These are phyloP conservation scores for Pseudogymnoascus sp. DNA, from an alignment of 2,329 filamentous ascomycete genomes.

Conservation along the genomic window DNA sequence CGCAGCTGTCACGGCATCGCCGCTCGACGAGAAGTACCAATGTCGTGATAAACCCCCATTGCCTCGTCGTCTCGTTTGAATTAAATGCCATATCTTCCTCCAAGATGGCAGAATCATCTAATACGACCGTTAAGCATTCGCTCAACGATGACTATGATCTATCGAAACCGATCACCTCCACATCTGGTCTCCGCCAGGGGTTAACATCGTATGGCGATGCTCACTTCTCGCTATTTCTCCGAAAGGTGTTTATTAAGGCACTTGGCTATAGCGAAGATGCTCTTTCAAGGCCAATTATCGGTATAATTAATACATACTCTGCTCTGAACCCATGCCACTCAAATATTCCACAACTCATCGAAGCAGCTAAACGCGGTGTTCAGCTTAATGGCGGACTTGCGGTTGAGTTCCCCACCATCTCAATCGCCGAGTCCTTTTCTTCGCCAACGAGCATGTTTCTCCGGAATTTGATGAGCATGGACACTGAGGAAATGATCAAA, in stretches of 20 bases:
- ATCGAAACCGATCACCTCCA: constrained; percentile 41
- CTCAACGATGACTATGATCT: constrained; percentile 49
- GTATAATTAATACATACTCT: constrained; percentile 67
- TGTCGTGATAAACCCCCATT: background rate
- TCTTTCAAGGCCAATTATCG: constrained; percentile 63
- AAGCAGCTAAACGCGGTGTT: constrained; percentile 61
- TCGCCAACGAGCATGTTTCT: constrained; percentile 69
- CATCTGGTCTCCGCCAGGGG: constrained; percentile 53
- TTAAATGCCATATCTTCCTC: background rate
- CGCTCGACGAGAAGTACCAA: background rate
- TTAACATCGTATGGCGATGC: constrained; percentile 65
- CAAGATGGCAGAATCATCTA: constrained; percentile 3
- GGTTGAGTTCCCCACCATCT: constrained; percentile 69
- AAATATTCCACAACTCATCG: constrained; percentile 64
- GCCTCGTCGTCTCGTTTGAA: background rate
- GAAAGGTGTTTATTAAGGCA: constrained; percentile 72
- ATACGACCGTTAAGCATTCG: background rate
- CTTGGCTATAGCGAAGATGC: constrained; percentile 67
- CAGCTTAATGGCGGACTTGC: constrained; percentile 61
- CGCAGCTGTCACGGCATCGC: background rate
- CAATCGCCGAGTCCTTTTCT: constrained; percentile 62
- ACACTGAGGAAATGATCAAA: constrained; percentile 70
- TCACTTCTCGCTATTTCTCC: constrained; percentile 67
- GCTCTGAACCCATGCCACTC: constrained; percentile 70
- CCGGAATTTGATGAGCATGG: constrained; percentile 70